phyloP scores from a whole-genome alignment of 495 filamentous ascomycete species.

The Hypomontagnella submonticulosa region DNA sequence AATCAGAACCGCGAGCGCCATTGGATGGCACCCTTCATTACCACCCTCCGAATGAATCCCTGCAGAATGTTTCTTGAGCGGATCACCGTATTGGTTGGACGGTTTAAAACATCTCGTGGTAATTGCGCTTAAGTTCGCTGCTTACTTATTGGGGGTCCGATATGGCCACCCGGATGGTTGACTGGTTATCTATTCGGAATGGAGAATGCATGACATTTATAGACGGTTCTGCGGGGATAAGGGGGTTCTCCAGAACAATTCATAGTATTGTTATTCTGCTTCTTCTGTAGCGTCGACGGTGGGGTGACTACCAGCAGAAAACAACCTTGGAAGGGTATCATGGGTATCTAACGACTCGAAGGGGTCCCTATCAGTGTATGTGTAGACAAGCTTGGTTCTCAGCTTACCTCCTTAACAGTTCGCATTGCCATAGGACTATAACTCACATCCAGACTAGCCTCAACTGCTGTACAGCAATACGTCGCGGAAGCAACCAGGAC shows the following conservation, averaged over 20 bases:
- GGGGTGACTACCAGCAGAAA: too few species aligned
- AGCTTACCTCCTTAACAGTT: too few species aligned
- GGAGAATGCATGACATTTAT: constrained; percentile 31
- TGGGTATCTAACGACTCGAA: too few species aligned
- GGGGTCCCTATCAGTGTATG: too few species aligned
- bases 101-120: constrained; percentile 9
- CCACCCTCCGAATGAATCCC: constrained; percentile 16
- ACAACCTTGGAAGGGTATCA: too few species aligned
- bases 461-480: too few species aligned
- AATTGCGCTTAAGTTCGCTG: constrained; percentile 10
- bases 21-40: constrained; percentile 22
- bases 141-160: neutral
- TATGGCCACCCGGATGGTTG: neutral
- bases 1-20: constrained; percentile 12
- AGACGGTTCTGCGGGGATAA: constrained; percentile 13
- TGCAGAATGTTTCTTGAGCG: neutral
- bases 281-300: constrained; percentile 1
- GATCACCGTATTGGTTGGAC: constrained; percentile 19
- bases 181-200: neutral
- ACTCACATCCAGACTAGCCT: too few species aligned
- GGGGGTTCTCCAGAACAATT: constrained; percentile 7
- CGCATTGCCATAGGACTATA: too few species aligned
- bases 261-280: constrained; percentile 1
- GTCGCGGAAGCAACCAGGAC: too few species aligned
- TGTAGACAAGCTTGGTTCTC: too few species aligned